Evolutionary conservation across 192 early-diverging fungal species (phyloP).

Genomic region (Dimargaris verticillata): DNA sequence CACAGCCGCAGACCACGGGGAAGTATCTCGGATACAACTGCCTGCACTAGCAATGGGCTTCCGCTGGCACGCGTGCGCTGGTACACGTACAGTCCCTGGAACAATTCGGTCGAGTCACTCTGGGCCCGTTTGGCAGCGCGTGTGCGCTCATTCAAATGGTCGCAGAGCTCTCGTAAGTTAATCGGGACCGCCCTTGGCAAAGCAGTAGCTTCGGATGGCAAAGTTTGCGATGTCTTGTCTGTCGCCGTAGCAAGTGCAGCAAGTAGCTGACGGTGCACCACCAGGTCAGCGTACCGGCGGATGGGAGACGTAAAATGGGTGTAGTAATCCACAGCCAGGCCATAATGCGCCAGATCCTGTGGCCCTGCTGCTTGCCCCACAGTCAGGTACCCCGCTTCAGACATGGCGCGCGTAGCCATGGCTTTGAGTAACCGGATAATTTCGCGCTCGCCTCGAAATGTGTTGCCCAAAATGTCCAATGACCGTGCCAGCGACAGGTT

Average conservation of each 20-base stretch:
- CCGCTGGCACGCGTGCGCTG: constrained; percentile 25
- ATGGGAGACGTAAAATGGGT: constrained; percentile 77
- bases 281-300: constrained; percentile 65
- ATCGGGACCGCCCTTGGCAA: constrained; percentile 13
- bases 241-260: constrained; percentile 20
- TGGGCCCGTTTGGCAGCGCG: constrained; percentile 60
- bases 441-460: constrained; percentile 27
- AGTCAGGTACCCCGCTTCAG: constrained; percentile 52
- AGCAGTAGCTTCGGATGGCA: not conserved
- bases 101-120: constrained; percentile 62
- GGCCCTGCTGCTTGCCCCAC: constrained; percentile 27
- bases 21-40: constrained; percentile 53
- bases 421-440: constrained; percentile 42
- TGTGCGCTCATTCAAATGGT: constrained; percentile 48
- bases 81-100: constrained; percentile 50
- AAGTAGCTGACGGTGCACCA: constrained; percentile 56
- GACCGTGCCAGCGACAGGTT: constrained; percentile 45
- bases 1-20: constrained; percentile 39
- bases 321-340: constrained; percentile 54
- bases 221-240: not conserved
- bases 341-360: constrained; percentile 44
- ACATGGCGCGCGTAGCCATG: constrained; percentile 64
- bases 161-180: constrained; percentile 24
- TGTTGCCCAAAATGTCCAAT: constrained; percentile 24
- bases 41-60: constrained; percentile 33